A percentile compares a stretch with the other conserved stretches of the same genome.
These are phyloP conservation scores for Gentiana macrophylla DNA, from an alignment of 257 asterid genomes.

Conservation along the genomic window DNA sequence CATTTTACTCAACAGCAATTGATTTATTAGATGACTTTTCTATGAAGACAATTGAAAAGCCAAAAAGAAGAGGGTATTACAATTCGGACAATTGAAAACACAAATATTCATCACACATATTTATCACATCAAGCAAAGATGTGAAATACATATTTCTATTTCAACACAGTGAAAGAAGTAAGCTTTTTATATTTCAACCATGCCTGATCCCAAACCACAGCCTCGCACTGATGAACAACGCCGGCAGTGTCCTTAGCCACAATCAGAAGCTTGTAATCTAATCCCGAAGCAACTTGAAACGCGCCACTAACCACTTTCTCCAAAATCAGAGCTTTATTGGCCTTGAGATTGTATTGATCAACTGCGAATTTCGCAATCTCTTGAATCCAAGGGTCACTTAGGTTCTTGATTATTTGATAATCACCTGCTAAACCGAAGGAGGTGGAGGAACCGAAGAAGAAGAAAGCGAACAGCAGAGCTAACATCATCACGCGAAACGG, in stretches of 20 bases:
- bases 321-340: not conserved
- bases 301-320: constrained; percentile 5
- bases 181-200: constrained; percentile 12
- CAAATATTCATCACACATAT: too few species aligned
- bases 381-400: not conserved
- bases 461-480: not conserved
- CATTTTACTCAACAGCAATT: too few species aligned
- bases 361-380: constrained; percentile 10
- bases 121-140: too few species aligned
- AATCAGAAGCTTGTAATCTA: constrained; percentile 3
- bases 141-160: not conserved
- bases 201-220: not conserved
- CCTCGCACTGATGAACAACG: not conserved
- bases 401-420: constrained; percentile 2
- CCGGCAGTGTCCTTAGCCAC: not conserved
- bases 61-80: too few species aligned
- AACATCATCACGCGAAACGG: not conserved
- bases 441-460: constrained; percentile 1
- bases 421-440: not conserved
- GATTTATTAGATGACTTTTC: too few species aligned
- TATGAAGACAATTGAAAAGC: too few species aligned
- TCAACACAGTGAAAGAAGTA: constrained; percentile 10
- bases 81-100: too few species aligned
- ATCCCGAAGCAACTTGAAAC: constrained; percentile 3
- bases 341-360: constrained; percentile 1